A percentile compares a stretch with the other conserved stretches of the same genome.
Evolutionary conservation across 306 rosid species (phyloP).

Genomic region (Prunus kanzakura): DNA sequence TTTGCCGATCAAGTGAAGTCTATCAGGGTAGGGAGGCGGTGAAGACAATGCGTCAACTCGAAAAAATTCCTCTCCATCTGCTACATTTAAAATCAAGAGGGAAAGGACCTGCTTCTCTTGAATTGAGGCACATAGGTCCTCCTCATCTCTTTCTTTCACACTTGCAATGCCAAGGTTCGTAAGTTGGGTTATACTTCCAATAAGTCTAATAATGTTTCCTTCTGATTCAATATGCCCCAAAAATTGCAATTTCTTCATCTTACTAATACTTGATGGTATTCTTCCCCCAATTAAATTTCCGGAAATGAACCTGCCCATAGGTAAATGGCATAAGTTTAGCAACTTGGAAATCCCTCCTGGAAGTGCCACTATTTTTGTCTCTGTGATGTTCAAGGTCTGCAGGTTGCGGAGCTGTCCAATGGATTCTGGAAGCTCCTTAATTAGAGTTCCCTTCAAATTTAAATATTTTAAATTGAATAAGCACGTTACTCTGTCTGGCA

Average conservation of each 20-base stretch:
- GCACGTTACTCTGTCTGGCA: fast-evolving
- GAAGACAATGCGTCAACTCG: not conserved
- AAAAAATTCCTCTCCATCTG: not conserved
- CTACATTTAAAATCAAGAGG: not conserved
- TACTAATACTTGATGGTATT: too few relatives aligned
- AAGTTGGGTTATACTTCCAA: constrained; percentile 1
- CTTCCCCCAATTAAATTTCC: too few relatives aligned
- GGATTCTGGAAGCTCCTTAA: constrained; percentile 19
- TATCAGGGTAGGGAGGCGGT: constrained; percentile 7
- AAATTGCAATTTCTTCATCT: constrained; percentile 7
- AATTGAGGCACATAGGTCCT: constrained; percentile 8
- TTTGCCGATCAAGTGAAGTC: not conserved
- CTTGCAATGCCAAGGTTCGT: not conserved
- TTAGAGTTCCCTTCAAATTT: not conserved
- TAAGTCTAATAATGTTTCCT: not conserved
- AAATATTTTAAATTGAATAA: too few relatives aligned
- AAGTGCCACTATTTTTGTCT: not conserved
- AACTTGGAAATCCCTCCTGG: constrained; percentile 9
- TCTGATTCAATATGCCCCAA: not conserved
- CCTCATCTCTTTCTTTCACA: not conserved
- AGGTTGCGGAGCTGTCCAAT: constrained; percentile 19
- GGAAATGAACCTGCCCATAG: not conserved
- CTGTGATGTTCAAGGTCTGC: constrained; percentile 4
- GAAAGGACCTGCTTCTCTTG: constrained; percentile 4
- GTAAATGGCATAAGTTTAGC: not conserved